Percentiles rank a stretch among this genome's conserved stretches.
Conservation (phyloP, 345 rosid genomes). For the Ceriops tagal region DNA sequence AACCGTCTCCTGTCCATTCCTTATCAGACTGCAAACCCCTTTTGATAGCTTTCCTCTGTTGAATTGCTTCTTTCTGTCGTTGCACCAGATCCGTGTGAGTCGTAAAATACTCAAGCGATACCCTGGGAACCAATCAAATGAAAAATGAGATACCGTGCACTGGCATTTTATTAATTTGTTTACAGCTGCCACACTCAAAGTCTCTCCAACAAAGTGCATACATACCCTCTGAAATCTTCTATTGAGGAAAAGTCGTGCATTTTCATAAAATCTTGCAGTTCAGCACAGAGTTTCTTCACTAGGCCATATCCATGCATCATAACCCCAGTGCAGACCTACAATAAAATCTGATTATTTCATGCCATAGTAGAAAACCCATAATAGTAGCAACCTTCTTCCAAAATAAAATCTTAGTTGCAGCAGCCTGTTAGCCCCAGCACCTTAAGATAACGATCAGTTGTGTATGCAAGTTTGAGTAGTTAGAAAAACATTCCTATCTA, state of each 20-base stretch:
- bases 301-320: slow-evolving; percentile 97
- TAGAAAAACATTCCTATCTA: no score
- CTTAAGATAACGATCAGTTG: neutral
- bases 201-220: slow-evolving; percentile 21
- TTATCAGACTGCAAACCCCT: slow-evolving; percentile 86
- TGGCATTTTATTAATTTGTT: neutral
- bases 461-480: no score
- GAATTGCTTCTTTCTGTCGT: slow-evolving; percentile 82
- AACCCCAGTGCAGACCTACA: slow-evolving; percentile 92
- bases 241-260: slow-evolving; percentile 73
- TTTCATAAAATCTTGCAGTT: slow-evolving; percentile 85
- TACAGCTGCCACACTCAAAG: no score
- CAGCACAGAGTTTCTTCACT: slow-evolving; percentile 73
- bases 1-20: slow-evolving; percentile 99
- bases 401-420: neutral
- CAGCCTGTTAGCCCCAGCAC: neutral
- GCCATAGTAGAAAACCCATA: no score
- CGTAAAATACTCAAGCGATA: slow-evolving; percentile 82
- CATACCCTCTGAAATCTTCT: slow-evolving; percentile 94
- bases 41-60: slow-evolving; percentile 65
- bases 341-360: neutral
- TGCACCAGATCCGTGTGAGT: slow-evolving; percentile 80
- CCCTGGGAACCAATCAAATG: slow-evolving; percentile 30
- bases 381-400: no score
- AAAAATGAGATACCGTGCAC: neutral